Base-by-base conservation (phyloP, 2,329 filamentous ascomycete genomes). In the Colletotrichum eremochloae region DNA sequence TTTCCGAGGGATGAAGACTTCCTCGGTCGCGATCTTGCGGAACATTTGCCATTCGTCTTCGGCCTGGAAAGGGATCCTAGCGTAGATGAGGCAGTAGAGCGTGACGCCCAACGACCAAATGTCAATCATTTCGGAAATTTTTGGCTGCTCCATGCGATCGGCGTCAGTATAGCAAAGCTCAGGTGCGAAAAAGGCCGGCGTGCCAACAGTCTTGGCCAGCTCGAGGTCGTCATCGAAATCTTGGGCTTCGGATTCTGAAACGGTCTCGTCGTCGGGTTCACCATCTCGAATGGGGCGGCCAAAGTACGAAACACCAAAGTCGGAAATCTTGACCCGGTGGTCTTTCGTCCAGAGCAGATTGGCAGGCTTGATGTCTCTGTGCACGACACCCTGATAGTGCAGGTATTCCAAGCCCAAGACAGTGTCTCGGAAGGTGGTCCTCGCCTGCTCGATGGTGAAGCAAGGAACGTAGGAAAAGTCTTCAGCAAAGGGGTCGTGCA, bases 251-350 rank as follows among this genome's bases (percentile, higher is more conserved):
- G 92, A 94, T 79, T 97, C 94, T 5, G 92, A 92, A 24, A 85
- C 91, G 72, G 84, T 91, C 82, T 93, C 91, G 69, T 95, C 92
- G 71, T 94, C 92, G 48, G 91, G 88, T 77, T 97, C 94, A 65
- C 93, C 93, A 58, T 97, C 94, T 50, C 94, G 89, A 70, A 95
- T 93, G 1, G 94, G 94, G 63, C 94, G 91, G 38, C 96, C 96
- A 74, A 99, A 94, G 81, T 98, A 99, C 1, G 96, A 99, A 1
- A 99, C 96, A 42, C 96, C 96, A 84, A 99, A 99, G 79, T 99
- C 96, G 6, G 96, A 98, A 73, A 99, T 99, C 86, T 99, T 99
- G 78, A 98, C 94, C 18, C 92, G 91, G 76, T 95, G 91, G 75
- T 95, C 92, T 76, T 86, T 91, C 63, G 94, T 97, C 85, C 96